Evolutionary conservation across 75 land plant genomes (phyloP), one percentile per base, ranked within the genome.

Genomic region (Azolla pinnata): DNA sequence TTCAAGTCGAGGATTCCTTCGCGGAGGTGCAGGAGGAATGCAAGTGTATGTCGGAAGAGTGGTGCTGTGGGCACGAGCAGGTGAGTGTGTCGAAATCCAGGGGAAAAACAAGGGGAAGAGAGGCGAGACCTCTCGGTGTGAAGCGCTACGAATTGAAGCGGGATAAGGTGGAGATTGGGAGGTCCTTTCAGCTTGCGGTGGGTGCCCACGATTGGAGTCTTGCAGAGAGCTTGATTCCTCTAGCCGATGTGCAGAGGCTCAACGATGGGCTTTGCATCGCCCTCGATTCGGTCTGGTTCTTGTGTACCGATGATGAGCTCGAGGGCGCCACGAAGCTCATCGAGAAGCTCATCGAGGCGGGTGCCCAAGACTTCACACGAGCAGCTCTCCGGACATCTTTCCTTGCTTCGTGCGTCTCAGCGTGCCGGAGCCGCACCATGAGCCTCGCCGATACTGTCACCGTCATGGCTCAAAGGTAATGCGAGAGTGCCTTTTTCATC

Each of bases 341-440:
- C 31, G 80, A 81, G 81, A 78, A 74, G 64, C 79, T 92, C 25
- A 67, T 92, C 38, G 23, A 44, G 0, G 63, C 66, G 62, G 97
- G 97, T 31, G 97, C 96, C 29, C 60, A 61, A 55, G 97, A 92
- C 56, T 92, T 87, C 63, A 84, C 95, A 27, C 60, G 97, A 38
- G 97, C 97, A 31, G 81, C 86, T 20, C 80, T 92, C 10, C 64
- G 97, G 28, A 92, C 97, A 14, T 84, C 95, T 8, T 92, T 92
- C 56, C 83, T 92, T 29, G 97, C 97, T 51, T 92, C 97, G 0
- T 92, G 97, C 29, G 97, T 92, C 10, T 92, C 97, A 49, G 97
- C 93, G 3, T 90, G 92, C 63, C 79, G 90, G 67, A 84, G 86
- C 33, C 82, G 83, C 30, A 78, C 88, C 9, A 84, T 90, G 92